Evolutionary conservation across 495 filamentous ascomycete genomes (phyloP).

Genomic region (Hypoxylon intermedium): DNA sequence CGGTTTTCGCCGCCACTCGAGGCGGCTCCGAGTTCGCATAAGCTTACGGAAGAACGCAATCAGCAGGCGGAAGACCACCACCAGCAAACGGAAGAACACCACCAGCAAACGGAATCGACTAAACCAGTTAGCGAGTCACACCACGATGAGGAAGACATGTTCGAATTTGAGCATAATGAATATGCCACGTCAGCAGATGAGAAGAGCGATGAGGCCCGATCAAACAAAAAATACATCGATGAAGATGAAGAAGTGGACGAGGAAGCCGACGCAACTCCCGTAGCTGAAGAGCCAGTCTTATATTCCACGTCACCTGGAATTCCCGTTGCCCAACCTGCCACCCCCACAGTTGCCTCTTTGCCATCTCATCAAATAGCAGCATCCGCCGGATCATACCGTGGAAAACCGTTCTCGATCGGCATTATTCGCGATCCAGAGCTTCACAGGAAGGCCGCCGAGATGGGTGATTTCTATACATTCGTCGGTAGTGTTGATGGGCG

Average conservation of each 20-base stretch:
- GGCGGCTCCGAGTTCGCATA: slow-evolving; percentile 2
- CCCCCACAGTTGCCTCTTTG: slow-evolving; percentile 16
- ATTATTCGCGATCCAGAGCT: slow-evolving; percentile 51
- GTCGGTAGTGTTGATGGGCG: slow-evolving; percentile 55
- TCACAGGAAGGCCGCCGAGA: slow-evolving; percentile 51
- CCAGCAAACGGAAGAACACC: neutral
- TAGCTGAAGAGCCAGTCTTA: slow-evolving; percentile 27
- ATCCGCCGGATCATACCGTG: slow-evolving; percentile 54
- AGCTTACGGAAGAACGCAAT: neutral
- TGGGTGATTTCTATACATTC: slow-evolving; percentile 54
- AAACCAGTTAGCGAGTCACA: neutral
- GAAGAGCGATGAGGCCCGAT: neutral
- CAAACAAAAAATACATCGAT: slow-evolving; percentile 35
- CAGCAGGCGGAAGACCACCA: too few relatives aligned
- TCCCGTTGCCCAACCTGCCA: slow-evolving; percentile 32
- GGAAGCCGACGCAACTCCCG: slow-evolving; percentile 30
- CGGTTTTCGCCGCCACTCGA: slow-evolving; percentile 34
- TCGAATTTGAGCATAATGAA: slow-evolving; percentile 36
- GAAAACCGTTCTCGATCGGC: slow-evolving; percentile 44
- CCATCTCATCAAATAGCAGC: slow-evolving; percentile 25
- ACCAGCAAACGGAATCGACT: neutral
- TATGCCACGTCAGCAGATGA: neutral
- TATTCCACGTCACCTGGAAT: slow-evolving; percentile 34
- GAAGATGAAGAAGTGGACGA: slow-evolving; percentile 37
- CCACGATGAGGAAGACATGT: slow-evolving; percentile 41